Base-by-base conservation (phyloP, 2,329 filamentous ascomycete species). In the Cryoendolithus antarcticus region DNA sequence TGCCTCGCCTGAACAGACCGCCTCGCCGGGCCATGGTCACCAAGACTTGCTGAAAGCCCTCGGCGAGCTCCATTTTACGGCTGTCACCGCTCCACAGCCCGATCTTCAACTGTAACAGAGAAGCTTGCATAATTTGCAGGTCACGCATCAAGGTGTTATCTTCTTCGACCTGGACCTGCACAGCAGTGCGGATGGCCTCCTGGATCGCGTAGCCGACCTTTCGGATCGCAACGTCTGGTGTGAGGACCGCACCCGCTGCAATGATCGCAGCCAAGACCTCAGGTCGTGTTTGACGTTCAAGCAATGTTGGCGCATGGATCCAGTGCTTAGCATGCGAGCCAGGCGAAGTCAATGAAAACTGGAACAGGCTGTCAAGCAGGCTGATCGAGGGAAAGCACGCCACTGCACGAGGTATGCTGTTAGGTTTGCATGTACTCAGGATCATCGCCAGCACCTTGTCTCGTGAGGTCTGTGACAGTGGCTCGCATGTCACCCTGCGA, bases 361-460 rank as follows among this genome's bases (percentile, higher is more conserved):
- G 72, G 9, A 78, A 64, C 40, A 80, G 62, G 7, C 69, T 74
- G 47, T 80, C 76, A 43, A 81, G 62, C 9, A 75, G 56, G 13
- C 74, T 70, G 11, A 74, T 66, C 1, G 74, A 75, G 0, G 76
- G 75, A 45, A 82, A 82, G 0, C 76, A 77, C 1, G 67, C 71
- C 11, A 70, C 73, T 12, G 75, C 71, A 34, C 55, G 36, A 63
- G 69, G 43, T 53, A 69, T 58, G 58, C 69, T 60, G 57, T 70
- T 49, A 0, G 61, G 60, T 34, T 69, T 71, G 48, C 72, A 78
- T 3, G 71, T 75, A 36, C 69, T 66, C 29, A 84, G 60, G 1
- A 83, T 71, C 42, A 82, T 67, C 8, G 72, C 76, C 40, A 85
- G 62, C 1, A 82, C 69, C 34, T 69, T 70, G 54, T 85, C 80